Percentiles rank a stretch among this genome's conserved stretches.
Conservation (phyloP, 768 basidiomycete genomes). For the Phylloporus scabripes region DNA sequence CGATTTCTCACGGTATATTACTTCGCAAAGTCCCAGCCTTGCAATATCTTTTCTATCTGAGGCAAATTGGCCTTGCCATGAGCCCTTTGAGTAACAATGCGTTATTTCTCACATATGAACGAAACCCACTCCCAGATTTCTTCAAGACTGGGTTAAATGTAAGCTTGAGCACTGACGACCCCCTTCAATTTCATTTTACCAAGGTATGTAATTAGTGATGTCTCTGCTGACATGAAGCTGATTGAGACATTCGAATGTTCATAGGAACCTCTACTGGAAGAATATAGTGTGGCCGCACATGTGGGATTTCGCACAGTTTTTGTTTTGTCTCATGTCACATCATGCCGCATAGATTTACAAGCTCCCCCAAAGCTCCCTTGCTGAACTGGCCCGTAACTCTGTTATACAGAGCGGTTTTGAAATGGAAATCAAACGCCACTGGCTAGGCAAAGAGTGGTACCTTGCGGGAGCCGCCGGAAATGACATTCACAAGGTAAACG, state of each 20-base stretch:
- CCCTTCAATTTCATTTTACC: constrained; percentile 96
- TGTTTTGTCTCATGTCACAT: background rate
- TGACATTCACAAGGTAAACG: constrained; percentile 82
- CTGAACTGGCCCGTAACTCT: constrained; percentile 97
- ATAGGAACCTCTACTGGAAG: constrained; percentile 90
- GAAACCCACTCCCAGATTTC: constrained; percentile 95
- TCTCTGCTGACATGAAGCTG: background rate
- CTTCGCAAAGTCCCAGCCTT: constrained; percentile 96
- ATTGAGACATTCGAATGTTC: background rate
- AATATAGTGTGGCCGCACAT: constrained; percentile 97
- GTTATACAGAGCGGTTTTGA: constrained; percentile 97
- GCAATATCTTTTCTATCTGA: constrained; percentile 96
- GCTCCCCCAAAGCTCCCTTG: constrained; percentile 87
- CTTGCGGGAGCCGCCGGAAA: constrained; percentile 90
- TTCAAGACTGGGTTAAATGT: constrained; percentile 96
- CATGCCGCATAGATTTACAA: constrained; percentile 75
- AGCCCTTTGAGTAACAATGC: constrained; percentile 98
- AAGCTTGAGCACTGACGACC: constrained; percentile 93
- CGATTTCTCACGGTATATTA: constrained; percentile 98
- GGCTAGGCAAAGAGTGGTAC: constrained; percentile 93
- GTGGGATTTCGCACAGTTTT: constrained; percentile 37
- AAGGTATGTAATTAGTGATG: constrained; percentile 49
- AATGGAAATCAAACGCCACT: constrained; percentile 95
- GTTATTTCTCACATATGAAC: constrained; percentile 91
- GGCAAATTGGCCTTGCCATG: constrained; percentile 98